These are phyloP conservation scores for Lachancea dasiensis DNA, from an alignment of 805 yeast species.

Conservation along the genomic window DNA sequence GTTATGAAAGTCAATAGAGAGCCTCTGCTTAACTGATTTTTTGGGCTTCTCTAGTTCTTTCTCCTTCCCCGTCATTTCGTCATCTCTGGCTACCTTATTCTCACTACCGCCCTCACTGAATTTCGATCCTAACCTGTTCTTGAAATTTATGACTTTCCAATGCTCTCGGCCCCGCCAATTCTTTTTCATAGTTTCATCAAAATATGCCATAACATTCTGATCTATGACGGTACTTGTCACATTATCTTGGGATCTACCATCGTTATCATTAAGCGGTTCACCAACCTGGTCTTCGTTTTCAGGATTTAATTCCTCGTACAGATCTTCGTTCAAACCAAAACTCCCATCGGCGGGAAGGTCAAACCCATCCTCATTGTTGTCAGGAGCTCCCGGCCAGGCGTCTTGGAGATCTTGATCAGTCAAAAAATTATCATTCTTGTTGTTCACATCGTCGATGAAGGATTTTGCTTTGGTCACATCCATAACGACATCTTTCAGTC, in stretches of 20 bases:
- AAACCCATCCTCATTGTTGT: slow-evolving; percentile 15
- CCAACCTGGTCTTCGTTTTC: slow-evolving; percentile 15
- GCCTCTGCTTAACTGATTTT: slow-evolving; percentile 32
- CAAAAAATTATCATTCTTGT: slow-evolving; percentile 23
- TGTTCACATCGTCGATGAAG: slow-evolving; percentile 39
- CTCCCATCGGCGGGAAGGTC: slow-evolving; percentile 13
- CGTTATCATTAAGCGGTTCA: slow-evolving; percentile 17
- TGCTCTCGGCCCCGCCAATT: slow-evolving; percentile 93
- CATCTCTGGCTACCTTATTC: slow-evolving; percentile 1
- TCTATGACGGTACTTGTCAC: slow-evolving; percentile 38
- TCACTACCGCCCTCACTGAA: slow-evolving; percentile 10
- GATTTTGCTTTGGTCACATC: slow-evolving; percentile 50
- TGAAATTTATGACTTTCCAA: slow-evolving; percentile 73
- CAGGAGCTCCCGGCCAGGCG: slow-evolving; percentile 27
- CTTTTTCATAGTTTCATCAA: slow-evolving; percentile 60
- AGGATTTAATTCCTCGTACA: slow-evolving; percentile 13
- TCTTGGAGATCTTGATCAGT: slow-evolving; percentile 29
- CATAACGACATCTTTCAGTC: slow-evolving; percentile 51
- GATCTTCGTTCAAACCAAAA: slow-evolving; percentile 14
- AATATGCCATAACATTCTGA: slow-evolving; percentile 68
- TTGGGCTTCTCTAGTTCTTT: slow-evolving; percentile 18
- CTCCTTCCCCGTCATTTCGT: slow-evolving; percentile 6
- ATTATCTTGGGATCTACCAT: slow-evolving; percentile 11
- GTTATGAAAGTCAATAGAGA: slow-evolving; percentile 40
- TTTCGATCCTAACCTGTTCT: slow-evolving; percentile 28